These are phyloP conservation scores for Trichoderma sp. DNA, from an alignment of 2,329 filamentous ascomycete species.

Conservation along the genomic window DNA sequence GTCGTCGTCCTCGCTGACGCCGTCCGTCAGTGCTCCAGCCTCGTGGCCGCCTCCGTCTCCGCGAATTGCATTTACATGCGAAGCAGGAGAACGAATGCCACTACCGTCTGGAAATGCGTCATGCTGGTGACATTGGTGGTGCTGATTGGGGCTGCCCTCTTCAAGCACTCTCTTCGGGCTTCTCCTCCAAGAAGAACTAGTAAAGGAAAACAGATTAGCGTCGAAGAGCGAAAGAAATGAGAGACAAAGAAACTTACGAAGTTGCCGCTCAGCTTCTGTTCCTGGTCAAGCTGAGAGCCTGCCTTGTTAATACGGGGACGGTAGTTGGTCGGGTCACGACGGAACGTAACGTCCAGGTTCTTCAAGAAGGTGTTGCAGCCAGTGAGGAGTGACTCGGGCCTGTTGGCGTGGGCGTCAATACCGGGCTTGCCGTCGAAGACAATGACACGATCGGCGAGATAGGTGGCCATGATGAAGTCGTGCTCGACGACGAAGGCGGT, in stretches of 20 bases:
- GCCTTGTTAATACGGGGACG: conserved; percentile 98
- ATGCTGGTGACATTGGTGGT: conserved; percentile 37
- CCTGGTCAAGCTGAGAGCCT: conserved; percentile 93
- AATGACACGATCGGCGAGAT: conserved; percentile 87
- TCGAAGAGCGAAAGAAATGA: not conserved
- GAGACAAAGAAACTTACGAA: conserved; percentile 64
- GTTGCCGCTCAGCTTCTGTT: conserved; percentile 92
- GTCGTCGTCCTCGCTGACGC: conserved; percentile 65
- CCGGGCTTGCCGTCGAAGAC: conserved; percentile 96
- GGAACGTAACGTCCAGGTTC: conserved; percentile 97
- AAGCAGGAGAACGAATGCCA: conserved; percentile 53
- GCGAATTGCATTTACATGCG: conserved; percentile 37
- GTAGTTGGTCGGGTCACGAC: conserved; percentile 93
- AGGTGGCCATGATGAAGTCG: conserved; percentile 95
- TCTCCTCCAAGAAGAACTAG: conserved; percentile 93
- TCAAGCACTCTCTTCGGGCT: conserved; percentile 57
- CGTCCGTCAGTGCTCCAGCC: conserved; percentile 48
- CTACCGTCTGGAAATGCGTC: conserved; percentile 50
- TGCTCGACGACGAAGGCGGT: conserved; percentile 99
- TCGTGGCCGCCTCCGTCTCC: conserved; percentile 38
- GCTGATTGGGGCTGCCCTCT: conserved; percentile 52
- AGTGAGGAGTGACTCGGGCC: conserved; percentile 86
- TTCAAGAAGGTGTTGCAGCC: conserved; percentile 97
- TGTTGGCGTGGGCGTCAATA: conserved; percentile 82
- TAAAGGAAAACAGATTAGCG: conserved; percentile 30